A percentile compares a stretch with the other conserved stretches of the same genome.
Evolutionary conservation across 805 yeast species (phyloP).

Genomic region (Ogataea nitratoaversa): DNA sequence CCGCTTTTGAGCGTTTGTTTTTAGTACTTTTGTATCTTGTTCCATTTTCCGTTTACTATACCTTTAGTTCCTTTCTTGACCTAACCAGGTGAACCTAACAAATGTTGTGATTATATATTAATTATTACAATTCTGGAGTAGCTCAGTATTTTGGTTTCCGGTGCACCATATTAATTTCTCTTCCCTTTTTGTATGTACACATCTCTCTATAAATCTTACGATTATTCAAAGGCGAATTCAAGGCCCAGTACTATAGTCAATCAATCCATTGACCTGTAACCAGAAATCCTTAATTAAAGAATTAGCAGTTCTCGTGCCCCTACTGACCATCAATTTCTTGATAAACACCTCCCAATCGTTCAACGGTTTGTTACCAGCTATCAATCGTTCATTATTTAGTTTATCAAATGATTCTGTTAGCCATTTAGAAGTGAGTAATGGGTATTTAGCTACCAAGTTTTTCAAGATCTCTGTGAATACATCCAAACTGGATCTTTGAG

Average conservation of each 20-base stretch:
- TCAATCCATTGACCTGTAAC: constrained; percentile 55
- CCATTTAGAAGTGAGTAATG: constrained; percentile 47
- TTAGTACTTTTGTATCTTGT: neutral
- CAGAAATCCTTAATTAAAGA: constrained; percentile 58
- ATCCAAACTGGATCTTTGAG: constrained; percentile 58
- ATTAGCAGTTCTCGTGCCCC: constrained; percentile 62
- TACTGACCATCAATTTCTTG: constrained; percentile 53
- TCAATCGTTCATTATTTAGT: constrained; percentile 25
- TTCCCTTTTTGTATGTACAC: too few relatives aligned
- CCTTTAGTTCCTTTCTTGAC: too few relatives aligned
- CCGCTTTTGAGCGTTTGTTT: too few relatives aligned
- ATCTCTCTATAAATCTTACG: too few relatives aligned
- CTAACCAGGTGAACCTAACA: too few relatives aligned
- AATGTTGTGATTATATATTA: too few relatives aligned
- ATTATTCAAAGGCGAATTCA: neutral
- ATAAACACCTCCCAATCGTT: constrained; percentile 40
- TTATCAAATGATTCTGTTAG: constrained; percentile 27
- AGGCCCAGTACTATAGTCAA: constrained; percentile 32
- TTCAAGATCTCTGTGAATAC: constrained; percentile 48
- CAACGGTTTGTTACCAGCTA: constrained; percentile 23
- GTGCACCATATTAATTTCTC: too few relatives aligned
- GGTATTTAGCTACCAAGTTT: constrained; percentile 35
- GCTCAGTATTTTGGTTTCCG: too few relatives aligned
- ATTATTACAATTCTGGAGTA: too few relatives aligned
- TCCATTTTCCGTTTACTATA: too few relatives aligned